A percentile compares a stretch with the other conserved stretches of the same genome.
These are phyloP conservation scores for Ceratonia siliqua DNA, from an alignment of 306 rosid species.

Conservation along the genomic window DNA sequence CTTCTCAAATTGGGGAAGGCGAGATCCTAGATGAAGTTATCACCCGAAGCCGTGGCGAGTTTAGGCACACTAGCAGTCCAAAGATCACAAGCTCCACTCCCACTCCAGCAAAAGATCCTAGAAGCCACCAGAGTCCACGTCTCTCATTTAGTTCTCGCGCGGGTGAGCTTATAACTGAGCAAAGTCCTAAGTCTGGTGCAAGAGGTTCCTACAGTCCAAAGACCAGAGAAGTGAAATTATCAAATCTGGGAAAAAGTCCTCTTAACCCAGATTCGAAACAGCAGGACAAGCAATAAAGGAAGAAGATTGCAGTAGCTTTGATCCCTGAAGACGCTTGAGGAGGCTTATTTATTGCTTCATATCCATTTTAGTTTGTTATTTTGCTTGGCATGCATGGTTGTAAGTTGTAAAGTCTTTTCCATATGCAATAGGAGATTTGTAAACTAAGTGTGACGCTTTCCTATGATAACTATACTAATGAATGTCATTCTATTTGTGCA, in stretches of 20 bases:
- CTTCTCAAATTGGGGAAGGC: slow-evolving; percentile 61
- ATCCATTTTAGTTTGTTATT: slow-evolving; percentile 26
- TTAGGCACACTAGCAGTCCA: slow-evolving; percentile 76
- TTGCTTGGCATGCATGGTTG: slow-evolving; percentile 38
- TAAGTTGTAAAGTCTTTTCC: slow-evolving; percentile 47
- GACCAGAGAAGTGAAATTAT: slow-evolving; percentile 46
- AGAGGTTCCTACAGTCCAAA: slow-evolving; percentile 67
- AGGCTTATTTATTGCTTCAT: slow-evolving; percentile 31
- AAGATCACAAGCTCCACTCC: slow-evolving; percentile 75
- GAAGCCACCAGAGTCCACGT: slow-evolving; percentile 55
- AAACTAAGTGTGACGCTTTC: slow-evolving; percentile 35
- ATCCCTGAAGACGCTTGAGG: slow-evolving; percentile 33
- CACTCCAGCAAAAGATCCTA: slow-evolving; percentile 55
- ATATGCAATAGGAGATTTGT: slow-evolving; percentile 28
- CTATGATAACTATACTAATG: slow-evolving; percentile 25
- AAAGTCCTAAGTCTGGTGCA: slow-evolving; percentile 65
- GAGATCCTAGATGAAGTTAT: slow-evolving; percentile 82
- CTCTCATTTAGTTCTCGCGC: slow-evolving; percentile 56
- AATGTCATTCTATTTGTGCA: slow-evolving; percentile 34
- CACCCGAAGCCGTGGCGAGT: slow-evolving; percentile 91
- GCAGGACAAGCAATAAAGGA: slow-evolving; percentile 33
- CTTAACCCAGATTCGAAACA: slow-evolving; percentile 48
- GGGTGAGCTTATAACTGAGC: slow-evolving; percentile 58
- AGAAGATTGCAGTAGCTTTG: slow-evolving; percentile 20
- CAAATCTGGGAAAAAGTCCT: slow-evolving; percentile 72